Percentiles rank a stretch among this genome's conserved stretches.
Evolutionary conservation across 1,284 basidiomycete genomes (phyloP).

Genomic region (Ganoderma sinense): DNA sequence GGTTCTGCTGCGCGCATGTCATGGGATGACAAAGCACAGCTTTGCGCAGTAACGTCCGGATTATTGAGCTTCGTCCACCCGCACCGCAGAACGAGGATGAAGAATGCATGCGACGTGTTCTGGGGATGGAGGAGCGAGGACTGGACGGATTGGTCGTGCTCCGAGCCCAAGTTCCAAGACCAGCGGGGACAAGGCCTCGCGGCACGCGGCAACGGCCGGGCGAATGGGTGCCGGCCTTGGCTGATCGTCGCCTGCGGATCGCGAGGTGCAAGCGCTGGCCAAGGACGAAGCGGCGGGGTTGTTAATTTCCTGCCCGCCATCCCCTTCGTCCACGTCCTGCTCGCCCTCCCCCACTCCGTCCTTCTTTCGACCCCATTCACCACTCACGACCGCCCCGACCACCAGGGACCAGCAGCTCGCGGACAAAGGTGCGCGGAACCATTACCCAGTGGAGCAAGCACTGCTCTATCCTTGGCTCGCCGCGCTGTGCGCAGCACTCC

Average conservation of each 20-base stretch:
- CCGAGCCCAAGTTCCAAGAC: background rate
- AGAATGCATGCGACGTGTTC: background rate
- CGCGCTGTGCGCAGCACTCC: conserved; percentile 32
- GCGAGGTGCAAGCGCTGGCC: background rate
- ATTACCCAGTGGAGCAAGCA: conserved; percentile 27
- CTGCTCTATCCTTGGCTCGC: conserved; percentile 29
- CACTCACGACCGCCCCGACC: background rate
- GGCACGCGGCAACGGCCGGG: background rate
- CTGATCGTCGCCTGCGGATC: conserved; percentile 1
- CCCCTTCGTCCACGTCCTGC: conserved; percentile 13
- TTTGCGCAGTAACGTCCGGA: background rate
- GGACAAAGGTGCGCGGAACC: conserved; percentile 1
- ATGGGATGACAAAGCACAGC: background rate
- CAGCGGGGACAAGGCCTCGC: background rate
- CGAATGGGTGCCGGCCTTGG: background rate
- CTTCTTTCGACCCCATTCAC: background rate
- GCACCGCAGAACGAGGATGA: background rate
- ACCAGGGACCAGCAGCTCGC: conserved; percentile 5
- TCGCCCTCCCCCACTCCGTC: conserved; percentile 19
- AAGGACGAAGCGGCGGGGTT: background rate
- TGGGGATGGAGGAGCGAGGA: background rate
- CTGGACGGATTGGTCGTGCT: background rate
- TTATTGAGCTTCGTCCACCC: background rate
- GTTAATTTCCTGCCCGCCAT: background rate
- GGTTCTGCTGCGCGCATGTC: background rate